Evolutionary conservation across 441 rosid species (phyloP), one percentile per base, ranked within the genome.

Genomic region (Biscutella auriculata): DNA sequence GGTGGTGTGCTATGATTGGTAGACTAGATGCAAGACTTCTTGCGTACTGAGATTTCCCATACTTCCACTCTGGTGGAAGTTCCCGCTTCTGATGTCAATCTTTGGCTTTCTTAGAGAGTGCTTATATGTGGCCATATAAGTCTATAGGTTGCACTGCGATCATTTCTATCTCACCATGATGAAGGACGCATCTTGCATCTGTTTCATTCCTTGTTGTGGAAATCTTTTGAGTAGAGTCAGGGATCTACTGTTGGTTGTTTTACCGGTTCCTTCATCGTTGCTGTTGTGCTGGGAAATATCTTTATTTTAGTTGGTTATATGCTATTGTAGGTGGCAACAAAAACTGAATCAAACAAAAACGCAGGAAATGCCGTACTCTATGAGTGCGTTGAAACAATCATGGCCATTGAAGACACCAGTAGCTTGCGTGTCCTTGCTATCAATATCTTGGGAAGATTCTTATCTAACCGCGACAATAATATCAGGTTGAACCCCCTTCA

Each of bases 391-490:
- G 91, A 84, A 69, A 94, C 99, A 44, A 94, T 94, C 60, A 85
- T 89, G 97, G 85, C 97, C 80, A 81, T 89, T 72, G 97, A 89
- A 75, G 99, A 94, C 62, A 87, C 80, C 68, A 85, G 81, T 77
- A 96, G 97, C 66, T 82, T 94, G 63, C 92, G 99, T 73, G 97
- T 94, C 70, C 97, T 94, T 73, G 97, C 99, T 71, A 85, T 94
- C 69, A 94, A 94, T 73, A 90, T 94, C 53, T 66, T 94, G 78
- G 99, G 99, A 76, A 90, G 94, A 69, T 94, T 94, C 67, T 78
- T 94, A 80, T 87, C 99, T 44, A 94, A 94, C 71, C 95, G 95
- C 50, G 99, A 89, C 88, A 94, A 94, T 72, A 94, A 94, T 79
- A 94, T 87, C 79, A 90, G 99, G 99, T 93, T 68, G 37, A 30